phyloP scores from a whole-genome alignment of 2,329 filamentous ascomycete species.

The Fusarium staphyleae region DNA sequence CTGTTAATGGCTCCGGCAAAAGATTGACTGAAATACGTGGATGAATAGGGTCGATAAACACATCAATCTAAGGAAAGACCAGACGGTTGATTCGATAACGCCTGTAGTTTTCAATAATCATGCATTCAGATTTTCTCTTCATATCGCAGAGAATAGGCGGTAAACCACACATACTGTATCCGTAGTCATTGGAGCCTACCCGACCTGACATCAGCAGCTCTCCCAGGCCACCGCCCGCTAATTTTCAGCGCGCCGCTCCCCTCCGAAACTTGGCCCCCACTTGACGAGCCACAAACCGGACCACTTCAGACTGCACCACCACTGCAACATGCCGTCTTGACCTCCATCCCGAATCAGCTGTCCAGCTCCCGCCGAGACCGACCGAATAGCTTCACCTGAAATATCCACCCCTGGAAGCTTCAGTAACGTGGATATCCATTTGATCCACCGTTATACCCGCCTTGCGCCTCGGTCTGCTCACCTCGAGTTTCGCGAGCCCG shows the following conservation, averaged over 20 bases:
- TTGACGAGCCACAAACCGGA: conserved; percentile 27
- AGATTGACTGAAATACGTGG: too few relatives aligned
- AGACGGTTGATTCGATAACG: too few relatives aligned
- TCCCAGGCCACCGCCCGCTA: conserved; percentile 11
- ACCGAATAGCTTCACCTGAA: conserved; percentile 36
- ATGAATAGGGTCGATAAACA: too few relatives aligned
- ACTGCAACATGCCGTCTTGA: too few relatives aligned
- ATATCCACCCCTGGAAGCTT: conserved; percentile 15
- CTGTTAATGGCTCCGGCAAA: too few relatives aligned
- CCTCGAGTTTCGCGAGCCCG: conserved; percentile 31
- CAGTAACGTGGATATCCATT: conserved; percentile 2
- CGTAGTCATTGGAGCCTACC: too few relatives aligned
- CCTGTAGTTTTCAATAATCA: too few relatives aligned
- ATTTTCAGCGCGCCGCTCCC: conserved; percentile 6
- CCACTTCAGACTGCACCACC: neutral
- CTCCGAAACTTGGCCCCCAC: conserved; percentile 32
- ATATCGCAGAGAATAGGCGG: too few relatives aligned
- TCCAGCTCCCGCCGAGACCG: conserved; percentile 9
- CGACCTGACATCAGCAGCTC: conserved; percentile 2
- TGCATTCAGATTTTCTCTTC: too few relatives aligned
- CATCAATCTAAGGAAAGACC: too few relatives aligned
- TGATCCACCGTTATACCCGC: conserved; percentile 34
- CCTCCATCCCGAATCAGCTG: conserved; percentile 23
- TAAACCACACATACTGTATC: too few relatives aligned
- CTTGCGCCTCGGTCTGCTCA: conserved; percentile 37